Percentiles rank a stretch among this genome's conserved stretches.
Evolutionary conservation across 306 rosid species (phyloP).

Genomic region (Rosa multiflora): DNA sequence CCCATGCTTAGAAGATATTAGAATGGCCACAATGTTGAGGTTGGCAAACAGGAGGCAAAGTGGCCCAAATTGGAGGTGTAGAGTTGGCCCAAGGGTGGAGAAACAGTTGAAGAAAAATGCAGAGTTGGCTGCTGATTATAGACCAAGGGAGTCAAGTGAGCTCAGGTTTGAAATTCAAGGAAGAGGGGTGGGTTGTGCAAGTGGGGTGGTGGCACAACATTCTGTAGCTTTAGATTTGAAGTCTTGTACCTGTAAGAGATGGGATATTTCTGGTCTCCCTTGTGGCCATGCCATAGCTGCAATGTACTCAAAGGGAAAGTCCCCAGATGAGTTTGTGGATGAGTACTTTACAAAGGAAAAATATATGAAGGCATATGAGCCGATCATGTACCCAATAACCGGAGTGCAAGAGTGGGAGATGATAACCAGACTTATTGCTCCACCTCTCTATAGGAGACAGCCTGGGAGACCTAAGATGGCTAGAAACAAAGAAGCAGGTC

Average conservation of each 20-base stretch:
- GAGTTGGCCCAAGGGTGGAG: not conserved
- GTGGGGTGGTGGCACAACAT: not conserved
- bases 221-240: not conserved
- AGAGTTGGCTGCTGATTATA: too few relatives aligned
- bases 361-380: not conserved
- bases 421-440: too few relatives aligned
- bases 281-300: not conserved
- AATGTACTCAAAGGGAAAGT: not conserved
- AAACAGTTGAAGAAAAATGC: too few relatives aligned
- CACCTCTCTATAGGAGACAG: too few relatives aligned
- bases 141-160: not conserved
- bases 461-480: too few relatives aligned
- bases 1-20: too few relatives aligned
- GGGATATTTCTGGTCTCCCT: not conserved
- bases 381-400: too few relatives aligned
- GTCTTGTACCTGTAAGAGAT: not conserved
- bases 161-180: not conserved
- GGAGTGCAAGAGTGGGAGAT: constrained; percentile 4
- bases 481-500: too few relatives aligned
- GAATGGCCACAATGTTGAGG: too few relatives aligned
- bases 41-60: too few relatives aligned
- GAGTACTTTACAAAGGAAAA: not conserved
- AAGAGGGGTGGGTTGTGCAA: not conserved
- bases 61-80: too few relatives aligned
- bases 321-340: not conserved